Conservation (phyloP, 2,329 filamentous ascomycete genomes). For the Arthrobotrys sphaeroides region DNA sequence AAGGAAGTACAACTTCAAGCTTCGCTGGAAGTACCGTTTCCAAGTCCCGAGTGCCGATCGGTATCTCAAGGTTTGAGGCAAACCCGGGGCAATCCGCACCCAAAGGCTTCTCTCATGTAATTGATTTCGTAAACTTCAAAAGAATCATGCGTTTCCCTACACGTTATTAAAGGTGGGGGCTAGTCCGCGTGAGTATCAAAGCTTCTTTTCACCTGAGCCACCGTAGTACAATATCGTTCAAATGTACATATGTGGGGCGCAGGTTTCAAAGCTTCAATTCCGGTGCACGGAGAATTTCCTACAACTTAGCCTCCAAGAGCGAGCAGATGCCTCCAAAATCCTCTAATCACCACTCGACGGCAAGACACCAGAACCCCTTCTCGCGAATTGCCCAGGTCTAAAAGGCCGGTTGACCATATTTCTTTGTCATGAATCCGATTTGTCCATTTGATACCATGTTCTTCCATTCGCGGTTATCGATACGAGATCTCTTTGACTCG, state of each 20-base stretch:
- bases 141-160: not conserved
- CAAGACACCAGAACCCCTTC: conserved; percentile 24
- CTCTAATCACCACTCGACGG: conserved; percentile 45
- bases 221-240: not conserved
- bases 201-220: conserved; percentile 25
- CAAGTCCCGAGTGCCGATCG: not conserved
- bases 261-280: conserved; percentile 16
- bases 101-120: conserved; percentile 7
- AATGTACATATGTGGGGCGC: conserved; percentile 8
- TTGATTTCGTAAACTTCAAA: conserved; percentile 43
- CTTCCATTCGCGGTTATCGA: conserved; percentile 40
- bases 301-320: not conserved
- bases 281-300: conserved; percentile 52
- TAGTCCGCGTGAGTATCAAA: not conserved
- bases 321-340: conserved; percentile 15
- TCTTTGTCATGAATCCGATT: conserved; percentile 50
- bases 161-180: conserved; percentile 7
- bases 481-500: conserved; percentile 27
- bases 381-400: conserved; percentile 20
- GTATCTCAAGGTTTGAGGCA: not conserved
- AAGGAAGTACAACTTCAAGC: not conserved
- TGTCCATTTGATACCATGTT: conserved; percentile 9
- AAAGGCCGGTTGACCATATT: conserved; percentile 2
- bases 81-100: not conserved
- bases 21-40: conserved; percentile 6